phyloP scores from a whole-genome alignment of 192 early-diverging fungal genomes.

The Backusella morwellensis region DNA sequence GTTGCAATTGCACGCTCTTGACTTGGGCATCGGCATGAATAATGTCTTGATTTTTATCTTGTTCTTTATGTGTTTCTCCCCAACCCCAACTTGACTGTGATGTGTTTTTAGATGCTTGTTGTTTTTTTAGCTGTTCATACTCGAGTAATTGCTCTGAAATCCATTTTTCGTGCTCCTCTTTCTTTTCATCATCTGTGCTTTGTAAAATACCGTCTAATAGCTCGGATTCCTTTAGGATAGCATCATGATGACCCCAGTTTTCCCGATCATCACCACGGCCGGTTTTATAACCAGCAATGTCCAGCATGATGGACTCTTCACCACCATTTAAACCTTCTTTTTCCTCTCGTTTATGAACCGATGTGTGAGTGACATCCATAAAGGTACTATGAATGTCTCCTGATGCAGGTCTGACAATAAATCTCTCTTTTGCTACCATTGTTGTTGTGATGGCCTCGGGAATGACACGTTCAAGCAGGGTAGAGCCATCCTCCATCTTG shows the following conservation, averaged over 20 bases:
- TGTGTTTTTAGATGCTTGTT: background rate
- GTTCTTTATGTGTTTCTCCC: background rate
- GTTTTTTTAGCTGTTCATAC: background rate
- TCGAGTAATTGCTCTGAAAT: background rate
- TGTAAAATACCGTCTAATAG: background rate
- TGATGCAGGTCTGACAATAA: slow-evolving; percentile 30
- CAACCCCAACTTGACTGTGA: background rate
- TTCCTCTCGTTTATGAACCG: slow-evolving; percentile 5
- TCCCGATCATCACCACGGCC: background rate
- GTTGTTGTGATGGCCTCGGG: slow-evolving; percentile 27
- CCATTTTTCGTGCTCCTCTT: background rate
- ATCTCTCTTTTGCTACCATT: slow-evolving; percentile 29
- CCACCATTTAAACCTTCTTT: slow-evolving; percentile 26
- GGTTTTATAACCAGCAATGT: slow-evolving; percentile 52
- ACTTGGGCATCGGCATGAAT: background rate
- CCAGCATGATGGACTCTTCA: slow-evolving; percentile 40
- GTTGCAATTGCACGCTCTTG: slow-evolving; percentile 28
- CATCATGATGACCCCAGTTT: background rate
- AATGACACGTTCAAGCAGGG: slow-evolving; percentile 24
- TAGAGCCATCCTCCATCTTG: slow-evolving; percentile 29
- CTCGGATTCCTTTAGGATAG: background rate
- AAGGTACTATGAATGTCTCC: slow-evolving; percentile 20
- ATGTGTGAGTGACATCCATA: slow-evolving; percentile 27
- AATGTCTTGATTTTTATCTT: background rate
- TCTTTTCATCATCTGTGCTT: background rate